Base-by-base conservation (phyloP, 2,329 filamentous ascomycete species). In the Trichophyton verrucosum region DNA sequence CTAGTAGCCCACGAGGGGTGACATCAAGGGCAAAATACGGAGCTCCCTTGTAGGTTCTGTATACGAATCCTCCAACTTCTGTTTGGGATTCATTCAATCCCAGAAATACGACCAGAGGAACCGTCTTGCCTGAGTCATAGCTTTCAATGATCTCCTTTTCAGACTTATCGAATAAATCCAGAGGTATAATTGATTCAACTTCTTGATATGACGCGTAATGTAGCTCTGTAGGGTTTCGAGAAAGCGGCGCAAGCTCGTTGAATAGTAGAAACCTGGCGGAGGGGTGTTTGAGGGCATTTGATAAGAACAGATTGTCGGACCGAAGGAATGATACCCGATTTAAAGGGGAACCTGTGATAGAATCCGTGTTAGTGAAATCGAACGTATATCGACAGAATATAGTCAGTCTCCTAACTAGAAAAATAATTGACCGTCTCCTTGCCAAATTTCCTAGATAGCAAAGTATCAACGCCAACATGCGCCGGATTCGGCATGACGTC, bases 1-100 rank as follows among this genome's bases (percentile, higher is more conserved):
- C 83, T 40, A 85, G 76, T 2, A 78, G 78, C 1, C 82, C 86
- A 64, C 81, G 83, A 0, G 90, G 87, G 2, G 91, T 95, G 20
- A 96, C 82, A 71, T 97, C 94, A 11, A 99, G 73, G 1, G 91
- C 92, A 71, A 97, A 99, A 75, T 86, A 95, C 1, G 94, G 91
- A 57, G 81, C 80, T 2, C 92, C 94, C 38, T 79, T 82, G 71
- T 95, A 95, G 59, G 79, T 78, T 56, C 84, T 83, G 68, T 71
- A 74, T 2, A 69, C 62, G 59, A 78, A 64, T 17, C 67, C 70
- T 53, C 67, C 69, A 53, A 67, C 68, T 40, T 79, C 73, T 57
- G 77, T 77, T 27, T 72, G 73, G 56, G 73, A 75, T 71, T 95
- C 90, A 66, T 95, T 85, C 56, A 96, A 74, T 0, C 92, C 92